A percentile compares a stretch with the other conserved stretches of the same genome.
Conservation (phyloP, 768 basidiomycete species). For the Lyophyllum semitale region DNA sequence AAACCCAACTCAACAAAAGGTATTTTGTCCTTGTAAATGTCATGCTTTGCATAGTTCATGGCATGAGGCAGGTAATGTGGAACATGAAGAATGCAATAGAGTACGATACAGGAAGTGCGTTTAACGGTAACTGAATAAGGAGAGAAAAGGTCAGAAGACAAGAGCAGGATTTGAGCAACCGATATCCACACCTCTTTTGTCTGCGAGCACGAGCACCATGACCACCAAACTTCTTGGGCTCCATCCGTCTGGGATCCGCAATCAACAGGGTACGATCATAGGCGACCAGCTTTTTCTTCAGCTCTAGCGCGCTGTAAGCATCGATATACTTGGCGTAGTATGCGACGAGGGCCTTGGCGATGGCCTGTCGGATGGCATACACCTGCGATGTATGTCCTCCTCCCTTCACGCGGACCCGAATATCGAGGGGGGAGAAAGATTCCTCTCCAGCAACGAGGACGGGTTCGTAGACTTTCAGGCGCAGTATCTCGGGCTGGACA, state of each 20-base stretch:
- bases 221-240: slow-evolving; percentile 99
- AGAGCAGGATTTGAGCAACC: neutral
- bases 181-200: slow-evolving; percentile 81
- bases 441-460: slow-evolving; percentile 93
- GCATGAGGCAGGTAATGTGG: slow-evolving; percentile 36
- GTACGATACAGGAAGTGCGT: slow-evolving; percentile 30
- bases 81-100: slow-evolving; percentile 46
- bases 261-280: slow-evolving; percentile 93
- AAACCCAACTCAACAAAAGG: too few relatives aligned
- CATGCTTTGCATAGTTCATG: slow-evolving; percentile 35
- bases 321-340: slow-evolving; percentile 99
- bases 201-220: slow-evolving; percentile 96
- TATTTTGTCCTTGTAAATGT: slow-evolving; percentile 4
- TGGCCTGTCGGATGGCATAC: slow-evolving; percentile 98
- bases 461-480: slow-evolving; percentile 98
- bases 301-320: slow-evolving; percentile 93
- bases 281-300: slow-evolving; percentile 97
- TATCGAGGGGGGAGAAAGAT: slow-evolving; percentile 84
- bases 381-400: slow-evolving; percentile 99
- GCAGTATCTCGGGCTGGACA: slow-evolving; percentile 92
- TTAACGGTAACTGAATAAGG: slow-evolving; percentile 74
- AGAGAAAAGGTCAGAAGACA: slow-evolving; percentile 8
- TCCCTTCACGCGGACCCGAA: slow-evolving; percentile 97
- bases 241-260: slow-evolving; percentile 95
- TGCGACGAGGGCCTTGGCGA: slow-evolving; percentile 95